phyloP scores from a whole-genome alignment of 768 basidiomycete genomes.

The Royoungia palumana region DNA sequence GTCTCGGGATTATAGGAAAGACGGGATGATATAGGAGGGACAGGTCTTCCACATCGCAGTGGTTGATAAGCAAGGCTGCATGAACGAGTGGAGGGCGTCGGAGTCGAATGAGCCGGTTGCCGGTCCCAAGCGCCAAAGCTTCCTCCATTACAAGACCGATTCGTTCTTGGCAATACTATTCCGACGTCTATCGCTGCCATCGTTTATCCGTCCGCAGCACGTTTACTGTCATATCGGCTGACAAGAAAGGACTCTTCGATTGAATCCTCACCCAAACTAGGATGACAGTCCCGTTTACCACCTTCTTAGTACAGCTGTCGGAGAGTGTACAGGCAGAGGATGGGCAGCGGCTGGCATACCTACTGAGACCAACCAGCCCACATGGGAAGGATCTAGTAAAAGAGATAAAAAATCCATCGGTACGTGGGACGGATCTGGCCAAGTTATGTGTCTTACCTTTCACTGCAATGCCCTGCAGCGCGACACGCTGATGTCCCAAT shows the following conservation, averaged over 20 bases:
- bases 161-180: no score
- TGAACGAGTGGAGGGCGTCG: no score
- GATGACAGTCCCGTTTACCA: slow-evolving; percentile 51
- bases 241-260: background rate
- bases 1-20: no score
- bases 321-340: slow-evolving; percentile 60
- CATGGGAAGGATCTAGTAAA: slow-evolving; percentile 76
- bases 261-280: background rate
- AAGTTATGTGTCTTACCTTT: background rate
- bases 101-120: no score
- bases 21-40: no score
- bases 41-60: no score
- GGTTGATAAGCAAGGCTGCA: no score
- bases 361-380: slow-evolving; percentile 72
- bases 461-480: slow-evolving; percentile 37
- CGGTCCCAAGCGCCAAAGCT: no score
- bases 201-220: background rate
- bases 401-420: slow-evolving; percentile 60
- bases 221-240: no score
- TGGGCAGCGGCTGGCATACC: slow-evolving; percentile 66
- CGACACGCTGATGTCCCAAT: slow-evolving; percentile 18
- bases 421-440: slow-evolving; percentile 22
- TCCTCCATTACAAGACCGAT: no score
- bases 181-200: no score
- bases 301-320: slow-evolving; percentile 56